phyloP scores from a whole-genome alignment of 228 moss, liverwort and hornwort species.

The Sphagnum fallax region DNA sequence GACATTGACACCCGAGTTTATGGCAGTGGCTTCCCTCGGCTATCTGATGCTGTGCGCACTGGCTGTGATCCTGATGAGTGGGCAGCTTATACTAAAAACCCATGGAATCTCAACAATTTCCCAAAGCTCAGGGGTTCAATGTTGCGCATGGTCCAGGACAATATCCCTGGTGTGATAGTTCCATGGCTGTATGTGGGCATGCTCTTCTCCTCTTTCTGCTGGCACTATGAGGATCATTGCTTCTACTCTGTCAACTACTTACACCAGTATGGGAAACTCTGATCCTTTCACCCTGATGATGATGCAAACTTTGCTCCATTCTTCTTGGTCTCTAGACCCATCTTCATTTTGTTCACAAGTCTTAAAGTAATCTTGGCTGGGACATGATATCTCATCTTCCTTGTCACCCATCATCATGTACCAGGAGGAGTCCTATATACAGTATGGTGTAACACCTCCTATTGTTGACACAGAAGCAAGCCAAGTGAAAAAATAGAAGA shows the following conservation, averaged over 20 bases:
- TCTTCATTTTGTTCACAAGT: too few species aligned
- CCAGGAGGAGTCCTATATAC: background rate
- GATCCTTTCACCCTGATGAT: background rate
- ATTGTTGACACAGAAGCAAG: too few species aligned
- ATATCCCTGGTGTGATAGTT: slow-evolving; percentile 96
- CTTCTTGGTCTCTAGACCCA: background rate
- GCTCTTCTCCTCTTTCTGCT: slow-evolving; percentile 98
- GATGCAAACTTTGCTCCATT: background rate
- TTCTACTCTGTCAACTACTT: slow-evolving; percentile 97
- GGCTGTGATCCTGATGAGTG: slow-evolving; percentile 62
- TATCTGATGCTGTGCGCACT: slow-evolving; percentile 60
- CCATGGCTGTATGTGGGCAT: slow-evolving; percentile 99
- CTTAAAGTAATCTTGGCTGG: too few species aligned
- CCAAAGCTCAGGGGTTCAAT: slow-evolving; percentile 94
- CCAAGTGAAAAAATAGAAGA: too few species aligned
- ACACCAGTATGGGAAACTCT: slow-evolving; percentile 49
- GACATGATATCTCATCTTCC: too few species aligned
- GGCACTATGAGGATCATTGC: slow-evolving; percentile 99
- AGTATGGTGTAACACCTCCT: background rate
- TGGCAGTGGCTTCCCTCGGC: slow-evolving; percentile 91
- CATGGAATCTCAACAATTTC: slow-evolving; percentile 98
- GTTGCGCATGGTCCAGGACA: slow-evolving; percentile 93
- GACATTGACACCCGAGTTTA: slow-evolving; percentile 86
- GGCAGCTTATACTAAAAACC: slow-evolving; percentile 53
- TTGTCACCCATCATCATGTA: background rate